Conservation (phyloP, 1,284 basidiomycete genomes). For the Irpex rosettiformis region DNA sequence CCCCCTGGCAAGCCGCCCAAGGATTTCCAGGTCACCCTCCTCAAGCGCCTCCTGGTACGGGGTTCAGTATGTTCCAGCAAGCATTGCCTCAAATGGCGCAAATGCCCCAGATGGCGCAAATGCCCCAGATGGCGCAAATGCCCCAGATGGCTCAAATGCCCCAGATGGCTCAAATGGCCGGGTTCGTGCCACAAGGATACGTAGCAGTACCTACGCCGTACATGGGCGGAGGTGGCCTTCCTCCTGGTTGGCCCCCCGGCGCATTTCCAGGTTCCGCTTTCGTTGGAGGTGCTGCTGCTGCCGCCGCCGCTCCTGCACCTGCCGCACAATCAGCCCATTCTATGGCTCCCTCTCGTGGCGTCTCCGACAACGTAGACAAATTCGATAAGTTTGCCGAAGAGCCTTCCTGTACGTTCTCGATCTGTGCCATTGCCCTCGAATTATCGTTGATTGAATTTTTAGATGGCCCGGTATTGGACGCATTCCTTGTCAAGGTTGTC, state of each 20-base stretch:
- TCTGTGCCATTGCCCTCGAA: not conserved
- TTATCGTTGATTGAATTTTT: not conserved
- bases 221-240: not conserved
- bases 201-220: not conserved
- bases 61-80: constrained; percentile 21
- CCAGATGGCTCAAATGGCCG: constrained; percentile 11
- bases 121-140: not conserved
- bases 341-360: constrained; percentile 14
- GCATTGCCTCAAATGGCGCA: constrained; percentile 13
- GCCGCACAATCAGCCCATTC: constrained; percentile 9
- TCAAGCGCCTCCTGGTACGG: constrained; percentile 10
- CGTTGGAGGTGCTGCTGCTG: not conserved
- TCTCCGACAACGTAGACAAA: constrained; percentile 19
- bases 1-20: constrained; percentile 11
- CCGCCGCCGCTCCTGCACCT: constrained; percentile 1
- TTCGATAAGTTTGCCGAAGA: constrained; percentile 27
- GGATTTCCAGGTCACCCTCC: constrained; percentile 5
- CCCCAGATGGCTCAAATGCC: too few relatives aligned
- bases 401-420: constrained; percentile 23
- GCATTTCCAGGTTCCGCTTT: constrained; percentile 5
- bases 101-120: not conserved
- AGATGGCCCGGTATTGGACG: constrained; percentile 74
- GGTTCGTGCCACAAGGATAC: not conserved
- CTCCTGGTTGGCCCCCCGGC: not conserved
- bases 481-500: constrained; percentile 50